Evolutionary conservation across 2,329 filamentous ascomycete genomes (phyloP), one percentile per base, ranked within the genome.

Genomic region (Waltergamsia citrina): DNA sequence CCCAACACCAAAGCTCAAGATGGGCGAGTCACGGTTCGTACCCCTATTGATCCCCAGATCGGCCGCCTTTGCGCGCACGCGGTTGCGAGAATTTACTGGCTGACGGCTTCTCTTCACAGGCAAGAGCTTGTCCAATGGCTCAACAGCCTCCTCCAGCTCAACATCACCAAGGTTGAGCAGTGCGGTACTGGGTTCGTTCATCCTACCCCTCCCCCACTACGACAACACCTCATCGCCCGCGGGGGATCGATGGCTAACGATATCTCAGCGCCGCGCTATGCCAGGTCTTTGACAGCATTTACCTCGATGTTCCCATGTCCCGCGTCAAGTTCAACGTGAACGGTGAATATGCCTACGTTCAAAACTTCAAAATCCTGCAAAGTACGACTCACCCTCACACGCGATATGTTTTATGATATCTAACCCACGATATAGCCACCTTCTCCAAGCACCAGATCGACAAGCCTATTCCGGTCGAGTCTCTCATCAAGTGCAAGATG

Each of bases 261-360:
- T 17, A 14, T 16, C 20, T 36, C 54, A 96, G 90, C 58, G 90
- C 92, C 48, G 90, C 90, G 31, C 74, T 94, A 41, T 98, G 92
- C 68, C 92, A 98, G 65, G 78, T 98, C 51, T 95, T 94, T 60
- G 92, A 98, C 69, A 94, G 87, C 61, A 95, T 98, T 68, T 96
- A 87, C 69, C 78, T 76, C 65, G 92, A 98, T 60, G 72, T 96
- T 22, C 87, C 90, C 46, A 96, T 98, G 92, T 71, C 78, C 44
- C 79, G 85, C 48, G 90, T 98, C 66, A 95, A 94, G 67, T 98
- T 98, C 74, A 94, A 95, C 57, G 90, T 90, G 53, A 95, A 88
- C 63, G 82, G 81, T 47, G 92, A 98, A 70, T 96, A 95, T 62
- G 84, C 86, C 46, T 98, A 98, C 60, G 78, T 96, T 41, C 85